Evolutionary conservation across 176 grass and related monocot genomes (phyloP).

Genomic region (Tuctoria greenei): DNA sequence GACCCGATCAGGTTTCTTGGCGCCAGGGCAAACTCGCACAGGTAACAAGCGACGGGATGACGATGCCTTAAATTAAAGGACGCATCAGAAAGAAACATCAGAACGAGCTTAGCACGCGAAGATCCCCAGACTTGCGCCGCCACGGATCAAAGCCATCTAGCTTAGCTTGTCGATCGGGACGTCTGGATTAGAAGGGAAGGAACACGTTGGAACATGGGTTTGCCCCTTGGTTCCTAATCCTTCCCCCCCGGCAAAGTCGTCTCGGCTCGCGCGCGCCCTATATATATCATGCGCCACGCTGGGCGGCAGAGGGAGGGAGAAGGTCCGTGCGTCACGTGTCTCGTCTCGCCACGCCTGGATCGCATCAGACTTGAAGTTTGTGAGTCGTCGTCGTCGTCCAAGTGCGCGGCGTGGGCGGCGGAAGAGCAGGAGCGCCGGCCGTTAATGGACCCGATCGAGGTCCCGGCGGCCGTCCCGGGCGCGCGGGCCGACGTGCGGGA

Average conservation of each 20-base stretch:
- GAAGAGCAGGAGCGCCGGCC: not conserved
- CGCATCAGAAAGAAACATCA: constrained; percentile 6
- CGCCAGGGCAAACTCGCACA: not conserved
- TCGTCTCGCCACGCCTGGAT: not conserved
- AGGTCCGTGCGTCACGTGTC: not conserved
- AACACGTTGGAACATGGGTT: constrained; percentile 28
- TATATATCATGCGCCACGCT: constrained; percentile 31
- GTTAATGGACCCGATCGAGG: constrained; percentile 42
- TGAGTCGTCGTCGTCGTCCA: constrained; percentile 7
- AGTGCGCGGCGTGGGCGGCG: constrained; percentile 5
- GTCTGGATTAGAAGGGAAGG: constrained; percentile 16
- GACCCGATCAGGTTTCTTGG: constrained; percentile 15
- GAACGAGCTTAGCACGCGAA: not conserved
- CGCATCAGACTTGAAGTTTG: not conserved
- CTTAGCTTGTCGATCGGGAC: not conserved
- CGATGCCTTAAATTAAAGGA: not conserved
- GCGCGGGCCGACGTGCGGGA: not conserved
- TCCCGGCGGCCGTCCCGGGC: constrained; percentile 20
- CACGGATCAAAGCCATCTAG: not conserved
- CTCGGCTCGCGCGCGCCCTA: not conserved
- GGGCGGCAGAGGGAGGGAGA: not conserved
- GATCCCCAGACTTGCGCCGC: constrained; percentile 18
- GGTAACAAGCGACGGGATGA: not conserved
- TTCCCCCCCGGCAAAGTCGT: constrained; percentile 18
- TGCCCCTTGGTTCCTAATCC: constrained; percentile 3